Percentiles rank a stretch among this genome's conserved stretches.
Conservation (phyloP, 257 asterid genomes). For the Lycium ferocissimum region DNA sequence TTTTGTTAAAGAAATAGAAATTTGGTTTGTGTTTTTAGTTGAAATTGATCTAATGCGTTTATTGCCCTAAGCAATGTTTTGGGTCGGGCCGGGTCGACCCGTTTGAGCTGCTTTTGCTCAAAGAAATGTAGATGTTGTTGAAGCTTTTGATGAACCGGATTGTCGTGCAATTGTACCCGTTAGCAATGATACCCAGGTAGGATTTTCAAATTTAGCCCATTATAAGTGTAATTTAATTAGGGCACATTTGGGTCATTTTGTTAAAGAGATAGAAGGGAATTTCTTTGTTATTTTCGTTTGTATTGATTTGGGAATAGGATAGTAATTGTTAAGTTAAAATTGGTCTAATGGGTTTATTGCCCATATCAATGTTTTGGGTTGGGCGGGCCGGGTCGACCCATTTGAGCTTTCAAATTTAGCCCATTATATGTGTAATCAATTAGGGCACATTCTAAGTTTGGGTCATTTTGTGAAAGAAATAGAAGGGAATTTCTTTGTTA, state of each 20-base stretch:
- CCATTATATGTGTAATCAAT: background rate
- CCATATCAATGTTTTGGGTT: no score
- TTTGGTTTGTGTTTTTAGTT: background rate
- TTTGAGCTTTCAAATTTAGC: background rate
- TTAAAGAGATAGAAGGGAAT: background rate
- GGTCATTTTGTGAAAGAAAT: background rate
- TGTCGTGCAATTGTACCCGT: conserved; percentile 43
- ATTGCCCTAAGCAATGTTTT: no score
- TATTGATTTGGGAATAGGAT: background rate
- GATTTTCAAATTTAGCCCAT: background rate
- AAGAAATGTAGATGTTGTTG: conserved; percentile 11
- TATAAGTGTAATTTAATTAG: no score
- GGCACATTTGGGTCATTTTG: background rate
- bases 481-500: background rate
- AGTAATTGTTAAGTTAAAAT: no score
- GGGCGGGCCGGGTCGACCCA: no score
- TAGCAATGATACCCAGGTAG: conserved; percentile 36
- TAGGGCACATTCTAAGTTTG: no score
- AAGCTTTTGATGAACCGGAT: conserved; percentile 33
- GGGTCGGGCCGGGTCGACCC: conserved; percentile 33
- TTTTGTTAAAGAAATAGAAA: background rate
- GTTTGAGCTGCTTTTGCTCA: conserved; percentile 46
- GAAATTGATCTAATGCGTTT: no score
- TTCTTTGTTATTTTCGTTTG: background rate
- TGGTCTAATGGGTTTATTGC: no score